Evolutionary conservation across 2,329 filamentous ascomycete species (phyloP), one percentile per base, ranked within the genome.

Genomic region (Nigrospora osmanthi): DNA sequence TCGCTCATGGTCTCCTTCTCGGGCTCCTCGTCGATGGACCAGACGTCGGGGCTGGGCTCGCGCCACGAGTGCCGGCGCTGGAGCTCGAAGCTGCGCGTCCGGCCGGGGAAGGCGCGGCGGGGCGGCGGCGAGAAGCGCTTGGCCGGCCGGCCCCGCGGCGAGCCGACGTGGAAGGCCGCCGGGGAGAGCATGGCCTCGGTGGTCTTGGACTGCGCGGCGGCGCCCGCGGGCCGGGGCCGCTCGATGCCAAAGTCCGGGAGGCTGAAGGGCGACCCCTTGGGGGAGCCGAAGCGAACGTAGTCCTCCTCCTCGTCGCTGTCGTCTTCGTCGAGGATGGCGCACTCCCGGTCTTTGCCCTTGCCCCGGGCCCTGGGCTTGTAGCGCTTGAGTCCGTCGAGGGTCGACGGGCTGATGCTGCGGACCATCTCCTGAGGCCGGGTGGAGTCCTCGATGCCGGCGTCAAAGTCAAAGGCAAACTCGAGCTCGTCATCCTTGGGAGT

Each of bases 21-120:
- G 1, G 72, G 71, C 62, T 80, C 75, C 57, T 80, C 76, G 59
- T 77, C 71, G 45, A 80, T 80, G 30, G 73, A 73, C 71, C 75
- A 80, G 4, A 80, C 76, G 43, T 79, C 75, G 0, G 75, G 75
- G 54, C 76, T 80, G 7, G 76, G 76, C 60, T 77, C 71, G 34
- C 75, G 65, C 76, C 76, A 80, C 1, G 76, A 67, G 45, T 68
- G 67, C 11, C 67, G 68, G 10, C 72, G 69, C 37, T 69, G 65
- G 16, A 67, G 48, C 58, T 61, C 40, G 54, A 55, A 53, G 16
- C 56, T 53, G 3, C 61, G 53, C 35, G 59, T 53, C 37, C 58
- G 62, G 40, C 63, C 58, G 35, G 54, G 51, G 30, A 56, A 48
- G 39, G 58, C 50, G n/a, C 58, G 50, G 19, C 64, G 61, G 12